phyloP scores from a whole-genome alignment of 345 rosid genomes.

The Dipteronia dyeriana region DNA sequence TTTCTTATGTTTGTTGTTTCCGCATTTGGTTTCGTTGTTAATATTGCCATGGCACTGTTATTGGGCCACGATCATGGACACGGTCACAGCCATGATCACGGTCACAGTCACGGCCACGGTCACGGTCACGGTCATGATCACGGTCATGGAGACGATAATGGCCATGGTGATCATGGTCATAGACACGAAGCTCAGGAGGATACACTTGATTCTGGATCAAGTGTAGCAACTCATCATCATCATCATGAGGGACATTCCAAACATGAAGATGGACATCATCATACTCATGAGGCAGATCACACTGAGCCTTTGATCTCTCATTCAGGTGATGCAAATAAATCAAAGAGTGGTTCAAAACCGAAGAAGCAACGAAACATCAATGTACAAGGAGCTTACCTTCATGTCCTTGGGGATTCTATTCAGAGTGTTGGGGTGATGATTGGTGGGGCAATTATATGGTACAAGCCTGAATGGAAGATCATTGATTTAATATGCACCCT shows the following conservation, averaged over 20 bases:
- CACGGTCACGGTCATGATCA: constrained; percentile 32
- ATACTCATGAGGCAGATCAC: constrained; percentile 28
- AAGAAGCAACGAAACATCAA: constrained; percentile 58
- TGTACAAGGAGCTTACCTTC: constrained; percentile 71
- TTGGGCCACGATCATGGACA: constrained; percentile 62
- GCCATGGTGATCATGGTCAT: constrained; percentile 22
- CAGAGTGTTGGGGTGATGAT: constrained; percentile 81
- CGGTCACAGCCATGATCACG: constrained; percentile 37
- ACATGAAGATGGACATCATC: constrained; percentile 29
- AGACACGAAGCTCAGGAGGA: background rate
- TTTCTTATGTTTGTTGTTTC: constrained; percentile 62
- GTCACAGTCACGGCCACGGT: constrained; percentile 26
- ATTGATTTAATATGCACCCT: constrained; percentile 73
- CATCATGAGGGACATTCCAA: constrained; percentile 17
- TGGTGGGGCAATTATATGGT: constrained; percentile 72
- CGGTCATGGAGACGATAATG: constrained; percentile 24
- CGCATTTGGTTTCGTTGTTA: constrained; percentile 61
- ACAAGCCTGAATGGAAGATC: constrained; percentile 67
- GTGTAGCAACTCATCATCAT: constrained; percentile 21
- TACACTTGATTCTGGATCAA: constrained; percentile 15
- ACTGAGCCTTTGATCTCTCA: constrained; percentile 36
- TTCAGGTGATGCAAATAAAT: constrained; percentile 24
- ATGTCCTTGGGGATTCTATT: constrained; percentile 71
- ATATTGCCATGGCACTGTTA: constrained; percentile 58
- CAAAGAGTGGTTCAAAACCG: constrained; percentile 16